Base-by-base conservation (phyloP, 2,329 filamentous ascomycete species). In the Botryotinia globosa region DNA sequence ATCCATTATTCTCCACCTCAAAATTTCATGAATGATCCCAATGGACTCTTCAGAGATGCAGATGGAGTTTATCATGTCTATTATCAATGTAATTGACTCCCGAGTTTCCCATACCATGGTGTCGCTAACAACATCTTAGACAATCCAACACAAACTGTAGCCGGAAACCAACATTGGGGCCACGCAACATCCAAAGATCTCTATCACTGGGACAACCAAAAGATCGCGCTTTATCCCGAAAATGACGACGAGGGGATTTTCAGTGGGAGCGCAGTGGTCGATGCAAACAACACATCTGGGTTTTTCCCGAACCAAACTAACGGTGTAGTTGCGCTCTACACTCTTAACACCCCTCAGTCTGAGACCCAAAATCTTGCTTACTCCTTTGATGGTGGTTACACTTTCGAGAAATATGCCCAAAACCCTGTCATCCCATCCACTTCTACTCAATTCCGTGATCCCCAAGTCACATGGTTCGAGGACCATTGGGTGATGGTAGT, bases 161-260 rank as follows among this genome's bases (percentile, higher is more conserved):
- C 82, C 9, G 88, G 88, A 1, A 88, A 89, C 74, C 86, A 90
- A 77, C 88, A 91, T 76, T 91, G 89, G 90, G 89, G 90, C 16
- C 89, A 91, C 77, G 89, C 89, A 3, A 91, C 89, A 1, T 88
- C 86, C 45, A 77, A 81, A 22, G 89, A 92, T 76, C 81, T 91
- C 1, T 90, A 89, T 76, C 86, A 87, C 73, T 92, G 89, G 90
- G 83, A 82, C 1, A 90, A 91, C 75, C 89, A 91, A 77, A 86
- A 87, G 8, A 88, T 91, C 75, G 89, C 89, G 16, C 82, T 92
- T 6, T 87, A 82, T 63, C 85, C 86, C 0, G 76, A 72, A 10
- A 82, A 32, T 37, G 29, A 83, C 0, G 81, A 84, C 42, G 78
- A 85, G 29, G 81, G 80, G 71, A 86, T 86, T 88, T 37, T 89